Conservation (phyloP, 192 early-diverging fungal species). For the Funneliformis mosseae region DNA sequence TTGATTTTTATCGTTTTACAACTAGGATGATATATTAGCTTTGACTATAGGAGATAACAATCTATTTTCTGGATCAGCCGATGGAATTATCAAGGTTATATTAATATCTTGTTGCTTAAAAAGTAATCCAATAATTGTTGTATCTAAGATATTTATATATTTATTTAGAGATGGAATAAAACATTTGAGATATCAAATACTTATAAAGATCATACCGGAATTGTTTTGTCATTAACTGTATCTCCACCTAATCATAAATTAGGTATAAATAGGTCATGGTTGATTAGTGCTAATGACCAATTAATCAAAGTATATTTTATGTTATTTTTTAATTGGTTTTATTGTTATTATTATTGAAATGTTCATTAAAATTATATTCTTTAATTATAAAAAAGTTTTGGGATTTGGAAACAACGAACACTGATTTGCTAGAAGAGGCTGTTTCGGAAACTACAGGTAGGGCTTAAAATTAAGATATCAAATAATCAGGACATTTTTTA, state of each 20-base stretch:
- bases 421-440: no score
- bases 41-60: slow-evolving; percentile 48
- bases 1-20: neutral
- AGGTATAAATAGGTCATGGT: neutral
- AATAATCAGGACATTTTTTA: neutral
- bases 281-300: slow-evolving; percentile 64
- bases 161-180: slow-evolving; percentile 56
- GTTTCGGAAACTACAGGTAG: slow-evolving; percentile 34
- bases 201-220: slow-evolving; percentile 54
- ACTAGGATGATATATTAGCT: slow-evolving; percentile 61
- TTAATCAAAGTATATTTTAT: slow-evolving; percentile 48
- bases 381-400: no score
- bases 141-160: neutral
- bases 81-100: slow-evolving; percentile 65
- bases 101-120: neutral
- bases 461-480: neutral
- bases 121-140: slow-evolving; percentile 15
- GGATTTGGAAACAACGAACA: no score
- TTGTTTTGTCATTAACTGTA: slow-evolving; percentile 60
- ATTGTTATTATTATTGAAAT: no score
- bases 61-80: slow-evolving; percentile 66
- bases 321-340: no score
- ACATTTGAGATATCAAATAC: slow-evolving; percentile 60
- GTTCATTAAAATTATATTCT: no score
- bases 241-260: slow-evolving; percentile 38